Conservation (phyloP, 1,139 yeast species). For the Candida sp. region DNA sequence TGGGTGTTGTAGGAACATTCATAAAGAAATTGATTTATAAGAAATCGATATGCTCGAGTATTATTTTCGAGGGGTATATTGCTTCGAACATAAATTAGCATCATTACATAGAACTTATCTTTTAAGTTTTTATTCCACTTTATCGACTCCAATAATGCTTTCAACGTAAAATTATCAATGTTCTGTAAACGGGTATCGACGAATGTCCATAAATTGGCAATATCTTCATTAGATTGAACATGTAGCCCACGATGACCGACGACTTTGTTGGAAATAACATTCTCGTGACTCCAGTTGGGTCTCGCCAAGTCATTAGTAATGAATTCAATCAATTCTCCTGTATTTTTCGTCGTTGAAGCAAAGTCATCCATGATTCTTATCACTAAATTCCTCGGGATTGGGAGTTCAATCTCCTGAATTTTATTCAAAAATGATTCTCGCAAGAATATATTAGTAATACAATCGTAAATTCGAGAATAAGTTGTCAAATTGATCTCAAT, state of each 20-base stretch:
- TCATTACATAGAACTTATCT: conserved; percentile 9
- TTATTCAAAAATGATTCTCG: conserved; percentile 34
- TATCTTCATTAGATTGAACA: conserved; percentile 9
- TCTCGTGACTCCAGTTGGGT: conserved; percentile 27
- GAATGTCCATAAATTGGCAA: conserved; percentile 10
- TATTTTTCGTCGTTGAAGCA: conserved; percentile 21
- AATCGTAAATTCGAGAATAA: conserved; percentile 36
- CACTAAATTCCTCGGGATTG: conserved; percentile 28
- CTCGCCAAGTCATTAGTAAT: conserved; percentile 31
- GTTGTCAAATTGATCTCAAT: conserved; percentile 34
- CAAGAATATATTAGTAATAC: conserved; percentile 33
- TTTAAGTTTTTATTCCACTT: conserved; percentile 7
- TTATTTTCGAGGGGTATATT: conserved; percentile 2
- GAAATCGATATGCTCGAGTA: conserved; percentile 3
- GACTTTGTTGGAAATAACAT: conserved; percentile 28
- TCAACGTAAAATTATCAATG: conserved; percentile 13
- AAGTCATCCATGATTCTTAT: conserved; percentile 36
- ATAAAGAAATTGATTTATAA: conserved; percentile 6
- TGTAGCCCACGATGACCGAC: conserved; percentile 16
- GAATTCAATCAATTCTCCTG: conserved; percentile 26
- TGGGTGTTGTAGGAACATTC: conserved; percentile 4
- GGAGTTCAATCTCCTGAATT: conserved; percentile 28
- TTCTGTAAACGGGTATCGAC: conserved; percentile 1
- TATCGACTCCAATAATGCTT: conserved; percentile 12
- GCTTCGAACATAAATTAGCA: conserved; percentile 13